Evolutionary conservation across 352 stramenopile species (phyloP), one percentile per base, ranked within the genome.

Genomic region (Pythium myriotylum): DNA sequence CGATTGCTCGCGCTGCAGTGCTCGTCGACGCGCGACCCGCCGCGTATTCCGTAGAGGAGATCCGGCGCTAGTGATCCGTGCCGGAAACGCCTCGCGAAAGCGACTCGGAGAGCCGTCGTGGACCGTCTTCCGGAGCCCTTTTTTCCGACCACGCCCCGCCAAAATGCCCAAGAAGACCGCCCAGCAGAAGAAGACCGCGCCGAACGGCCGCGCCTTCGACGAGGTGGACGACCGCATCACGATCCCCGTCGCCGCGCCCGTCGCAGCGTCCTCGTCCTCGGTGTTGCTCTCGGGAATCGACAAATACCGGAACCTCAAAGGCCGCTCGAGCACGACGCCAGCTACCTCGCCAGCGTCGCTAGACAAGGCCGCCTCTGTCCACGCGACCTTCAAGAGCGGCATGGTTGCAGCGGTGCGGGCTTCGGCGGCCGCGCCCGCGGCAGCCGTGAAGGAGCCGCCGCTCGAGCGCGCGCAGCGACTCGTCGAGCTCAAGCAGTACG

Each of bases 181-280:
- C 35, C 42, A 54, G 16, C 40, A 43, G 10, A 60, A 52, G 41
- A 60, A 60, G 23, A 24, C 22, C 14, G 27, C 50, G 41, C 32
- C 32, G 22, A 47, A 54, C 40, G 23, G 8, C 14, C 67, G 67
- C 42, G 63, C 50, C 9, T 77, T 64, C 39, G 62, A 82, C 48
- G 81, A 86, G 23, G 82, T 91, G 60, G 82, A 91, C 69, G 80
- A 76, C 53, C 65, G 76, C 68, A 91, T 91, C 59, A 79, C 79
- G 14, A 88, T 91, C 67, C 82, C 82, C n/a, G 51, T 91, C 32
- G 63, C 52, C 55, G 42, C 51, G 3, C 47, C 54, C 13, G 50
- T 8, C 17, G 26, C 52, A 27, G 24, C 59, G 19, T 39, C 46
- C 27, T 58, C 64, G 40, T 66, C 52, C 7, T 19, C 59, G 19